These are phyloP conservation scores for Leucaena leucocephala DNA, from an alignment of 306 rosid genomes.

Conservation along the genomic window DNA sequence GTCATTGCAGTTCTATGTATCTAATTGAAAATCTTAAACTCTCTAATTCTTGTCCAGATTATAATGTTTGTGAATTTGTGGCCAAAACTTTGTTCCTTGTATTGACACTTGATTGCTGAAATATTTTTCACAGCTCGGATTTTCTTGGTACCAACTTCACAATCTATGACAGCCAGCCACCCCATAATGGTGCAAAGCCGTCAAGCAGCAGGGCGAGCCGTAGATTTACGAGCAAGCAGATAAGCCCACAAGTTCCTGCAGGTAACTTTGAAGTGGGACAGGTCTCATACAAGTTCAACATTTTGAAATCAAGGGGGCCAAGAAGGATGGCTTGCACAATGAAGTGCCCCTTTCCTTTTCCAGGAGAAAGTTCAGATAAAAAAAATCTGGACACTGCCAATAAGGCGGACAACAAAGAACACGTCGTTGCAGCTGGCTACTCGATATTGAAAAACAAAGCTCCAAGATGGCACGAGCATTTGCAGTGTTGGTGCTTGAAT, in stretches of 20 bases:
- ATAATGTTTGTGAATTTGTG: background rate
- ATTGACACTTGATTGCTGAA: constrained; percentile 19
- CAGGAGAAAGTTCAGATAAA: constrained; percentile 47
- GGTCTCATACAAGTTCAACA: constrained; percentile 92
- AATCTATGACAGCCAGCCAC: constrained; percentile 89
- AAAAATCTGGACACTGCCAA: constrained; percentile 33
- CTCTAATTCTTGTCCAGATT: background rate
- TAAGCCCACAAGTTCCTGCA: constrained; percentile 95
- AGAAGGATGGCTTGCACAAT: constrained; percentile 88
- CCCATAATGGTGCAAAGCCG: constrained; percentile 92
- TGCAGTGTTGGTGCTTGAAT: constrained; percentile 99
- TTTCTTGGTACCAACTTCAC: constrained; percentile 96
- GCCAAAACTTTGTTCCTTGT: constrained; percentile 13
- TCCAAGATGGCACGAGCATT: constrained; percentile 96
- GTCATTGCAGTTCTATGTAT: background rate
- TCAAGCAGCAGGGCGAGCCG: constrained; percentile 75
- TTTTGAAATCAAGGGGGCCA: constrained; percentile 96
- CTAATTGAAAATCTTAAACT: constrained; percentile 2
- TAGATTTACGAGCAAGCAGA: constrained; percentile 94
- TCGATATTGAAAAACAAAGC: constrained; percentile 89
- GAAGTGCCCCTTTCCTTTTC: constrained; percentile 60
- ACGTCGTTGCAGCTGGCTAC: constrained; percentile 42
- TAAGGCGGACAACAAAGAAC: constrained; percentile 46
- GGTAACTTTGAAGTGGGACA: constrained; percentile 92
- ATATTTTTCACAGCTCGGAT: constrained; percentile 73